Percentiles rank a stretch among this genome's conserved stretches.
Conservation (phyloP, 2,329 filamentous ascomycete species). For the Teratosphaeria zuluensis region DNA sequence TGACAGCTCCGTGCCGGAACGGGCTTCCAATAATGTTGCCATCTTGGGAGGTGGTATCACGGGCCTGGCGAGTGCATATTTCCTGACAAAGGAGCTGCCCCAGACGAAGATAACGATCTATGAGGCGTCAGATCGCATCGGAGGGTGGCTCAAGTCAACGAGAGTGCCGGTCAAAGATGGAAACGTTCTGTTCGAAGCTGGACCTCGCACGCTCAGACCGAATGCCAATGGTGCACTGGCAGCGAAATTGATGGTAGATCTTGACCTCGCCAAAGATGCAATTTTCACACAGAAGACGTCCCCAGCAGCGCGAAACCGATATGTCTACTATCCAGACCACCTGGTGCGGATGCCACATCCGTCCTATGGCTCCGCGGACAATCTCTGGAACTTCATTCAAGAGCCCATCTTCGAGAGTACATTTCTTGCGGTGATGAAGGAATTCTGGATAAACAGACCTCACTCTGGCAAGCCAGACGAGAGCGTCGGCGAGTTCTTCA, state of each 20-base stretch:
- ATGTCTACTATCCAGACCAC: slow-evolving; percentile 80
- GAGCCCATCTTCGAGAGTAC: slow-evolving; percentile 49
- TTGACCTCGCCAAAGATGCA: slow-evolving; percentile 49
- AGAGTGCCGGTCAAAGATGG: slow-evolving; percentile 51
- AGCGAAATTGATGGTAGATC: slow-evolving; percentile 53
- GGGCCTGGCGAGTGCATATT: slow-evolving; percentile 69
- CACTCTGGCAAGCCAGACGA: slow-evolving; percentile 42
- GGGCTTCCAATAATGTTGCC: slow-evolving; percentile 42
- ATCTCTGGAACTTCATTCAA: slow-evolving; percentile 20
- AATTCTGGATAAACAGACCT: slow-evolving; percentile 15
- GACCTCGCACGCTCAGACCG: slow-evolving; percentile 65
- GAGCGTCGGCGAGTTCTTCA: slow-evolving; percentile 60
- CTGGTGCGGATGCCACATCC: slow-evolving; percentile 54
- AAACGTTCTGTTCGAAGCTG: slow-evolving; percentile 68
- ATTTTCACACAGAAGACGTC: slow-evolving; percentile 43
- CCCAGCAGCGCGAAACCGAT: slow-evolving; percentile 55
- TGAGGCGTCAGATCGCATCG: slow-evolving; percentile 59
- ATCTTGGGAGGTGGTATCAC: slow-evolving; percentile 76
- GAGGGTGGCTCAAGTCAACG: slow-evolving; percentile 75
- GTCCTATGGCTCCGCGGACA: slow-evolving; percentile 23
- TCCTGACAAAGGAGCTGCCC: slow-evolving; percentile 59
- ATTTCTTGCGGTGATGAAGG: slow-evolving; percentile 27
- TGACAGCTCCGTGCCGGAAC: slow-evolving; percentile 6
- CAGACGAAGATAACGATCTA: slow-evolving; percentile 68
- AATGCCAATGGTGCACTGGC: slow-evolving; percentile 54